A percentile compares a stretch with the other conserved stretches of the same genome.
These are phyloP conservation scores for Prunus dulcis DNA, from an alignment of 306 rosid genomes.

Conservation along the genomic window DNA sequence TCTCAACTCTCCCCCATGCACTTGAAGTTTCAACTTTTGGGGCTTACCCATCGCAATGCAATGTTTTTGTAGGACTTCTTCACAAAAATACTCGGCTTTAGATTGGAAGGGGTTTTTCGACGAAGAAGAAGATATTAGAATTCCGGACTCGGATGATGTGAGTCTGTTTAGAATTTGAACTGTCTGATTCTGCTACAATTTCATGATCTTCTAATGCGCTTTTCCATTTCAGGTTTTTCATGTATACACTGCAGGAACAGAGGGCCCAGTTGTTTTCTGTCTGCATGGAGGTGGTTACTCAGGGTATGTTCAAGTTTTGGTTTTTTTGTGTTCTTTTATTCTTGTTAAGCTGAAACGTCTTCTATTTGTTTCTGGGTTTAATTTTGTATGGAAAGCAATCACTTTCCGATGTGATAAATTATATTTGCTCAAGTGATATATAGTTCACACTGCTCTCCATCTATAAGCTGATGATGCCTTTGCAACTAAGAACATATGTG, in stretches of 20 bases:
- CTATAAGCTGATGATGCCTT: neutral
- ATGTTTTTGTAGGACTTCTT: conserved; percentile 43
- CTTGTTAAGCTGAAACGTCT: conserved; percentile 1
- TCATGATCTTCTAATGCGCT: conserved; percentile 4
- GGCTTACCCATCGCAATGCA: neutral
- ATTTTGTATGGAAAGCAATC: neutral
- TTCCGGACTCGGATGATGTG: conserved; percentile 66
- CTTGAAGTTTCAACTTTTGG: neutral
- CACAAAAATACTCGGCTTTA: conserved; percentile 55
- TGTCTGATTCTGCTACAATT: neutral
- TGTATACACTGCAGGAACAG: conserved; percentile 89
- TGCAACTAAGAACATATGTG: neutral
- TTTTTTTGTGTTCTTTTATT: neutral
- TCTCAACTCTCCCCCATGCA: conserved; percentile 4
- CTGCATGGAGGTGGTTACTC: conserved; percentile 96
- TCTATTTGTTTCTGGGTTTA: neutral
- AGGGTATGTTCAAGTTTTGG: conserved; percentile 51
- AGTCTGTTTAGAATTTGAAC: conserved; percentile 19
- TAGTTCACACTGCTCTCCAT: neutral
- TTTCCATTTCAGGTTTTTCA: conserved; percentile 76
- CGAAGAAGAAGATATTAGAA: conserved; percentile 59
- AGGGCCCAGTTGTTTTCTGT: conserved; percentile 92
- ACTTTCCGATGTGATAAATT: neutral
- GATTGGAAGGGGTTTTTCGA: conserved; percentile 79
- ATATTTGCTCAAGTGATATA: neutral